phyloP scores from a whole-genome alignment of 208 protist species.

The Borovskyia barvae region DNA sequence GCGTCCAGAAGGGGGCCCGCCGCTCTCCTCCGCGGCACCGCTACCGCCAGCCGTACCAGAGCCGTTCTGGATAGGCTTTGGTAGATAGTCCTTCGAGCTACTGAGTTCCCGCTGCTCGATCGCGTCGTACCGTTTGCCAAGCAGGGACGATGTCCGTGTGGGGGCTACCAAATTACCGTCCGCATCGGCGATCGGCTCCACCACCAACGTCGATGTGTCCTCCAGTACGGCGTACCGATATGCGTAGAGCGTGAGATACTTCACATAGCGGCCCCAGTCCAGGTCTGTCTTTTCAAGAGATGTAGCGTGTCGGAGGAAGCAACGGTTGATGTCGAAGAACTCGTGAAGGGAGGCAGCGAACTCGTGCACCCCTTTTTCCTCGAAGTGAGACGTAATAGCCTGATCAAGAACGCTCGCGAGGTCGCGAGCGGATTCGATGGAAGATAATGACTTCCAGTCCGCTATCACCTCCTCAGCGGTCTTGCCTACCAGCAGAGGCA shows the following conservation, averaged over 20 bases:
- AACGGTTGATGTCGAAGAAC: slow-evolving; percentile 55
- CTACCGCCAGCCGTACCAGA: neutral
- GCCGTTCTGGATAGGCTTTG: slow-evolving; percentile 23
- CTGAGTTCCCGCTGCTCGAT: slow-evolving; percentile 36
- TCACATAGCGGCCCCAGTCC: slow-evolving; percentile 81
- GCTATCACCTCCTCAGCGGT: slow-evolving; percentile 6
- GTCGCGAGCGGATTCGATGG: slow-evolving; percentile 60
- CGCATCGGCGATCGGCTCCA: slow-evolving; percentile 43
- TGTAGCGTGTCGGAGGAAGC: slow-evolving; percentile 49
- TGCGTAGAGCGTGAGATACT: slow-evolving; percentile 84
- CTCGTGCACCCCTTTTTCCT: slow-evolving; percentile 40
- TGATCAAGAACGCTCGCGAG: slow-evolving; percentile 68
- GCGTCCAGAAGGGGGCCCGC: neutral
- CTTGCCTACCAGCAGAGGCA: slow-evolving; percentile 21
- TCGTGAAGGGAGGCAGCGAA: slow-evolving; percentile 39
- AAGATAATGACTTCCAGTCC: slow-evolving; percentile 16
- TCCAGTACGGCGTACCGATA: slow-evolving; percentile 38
- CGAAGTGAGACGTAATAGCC: slow-evolving; percentile 78
- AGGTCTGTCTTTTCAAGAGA: slow-evolving; percentile 30
- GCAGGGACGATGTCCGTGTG: slow-evolving; percentile 34
- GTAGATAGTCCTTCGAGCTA: slow-evolving; percentile 37
- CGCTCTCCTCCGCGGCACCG: neutral
- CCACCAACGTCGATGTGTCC: slow-evolving; percentile 22
- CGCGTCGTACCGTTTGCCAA: slow-evolving; percentile 64
- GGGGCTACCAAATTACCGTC: slow-evolving; percentile 42